phyloP scores from a whole-genome alignment of 1,284 basidiomycete species.

The Ceratobasidium papillatum region DNA sequence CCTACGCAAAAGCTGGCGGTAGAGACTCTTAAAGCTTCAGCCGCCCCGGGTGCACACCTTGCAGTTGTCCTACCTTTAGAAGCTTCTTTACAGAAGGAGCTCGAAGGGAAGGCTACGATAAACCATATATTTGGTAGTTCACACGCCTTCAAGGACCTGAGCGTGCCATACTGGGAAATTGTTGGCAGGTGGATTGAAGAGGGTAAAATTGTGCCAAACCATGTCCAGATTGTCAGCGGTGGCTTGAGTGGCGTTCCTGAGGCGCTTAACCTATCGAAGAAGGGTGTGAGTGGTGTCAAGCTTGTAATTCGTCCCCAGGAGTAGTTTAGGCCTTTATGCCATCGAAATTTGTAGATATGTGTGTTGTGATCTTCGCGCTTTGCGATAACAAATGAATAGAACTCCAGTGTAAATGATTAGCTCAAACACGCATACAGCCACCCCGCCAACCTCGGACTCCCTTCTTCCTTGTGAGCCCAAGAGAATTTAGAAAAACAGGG shows the following conservation, averaged over 20 bases:
- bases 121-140: not conserved
- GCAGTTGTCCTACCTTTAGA: not conserved
- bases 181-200: conserved; percentile 6
- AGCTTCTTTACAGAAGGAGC: conserved; percentile 1
- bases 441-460: not conserved
- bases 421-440: not conserved
- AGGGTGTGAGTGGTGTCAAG: conserved; percentile 42
- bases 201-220: conserved; percentile 14
- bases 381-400: too few relatives aligned
- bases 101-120: not conserved
- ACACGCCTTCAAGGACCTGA: conserved; percentile 3
- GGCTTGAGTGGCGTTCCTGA: conserved; percentile 18
- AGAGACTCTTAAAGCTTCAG: not conserved
- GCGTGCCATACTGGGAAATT: not conserved
- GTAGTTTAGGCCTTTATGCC: not conserved
- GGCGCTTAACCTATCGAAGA: conserved; percentile 20
- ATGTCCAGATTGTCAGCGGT: conserved; percentile 19
- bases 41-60: not conserved
- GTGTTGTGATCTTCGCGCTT: too few relatives aligned
- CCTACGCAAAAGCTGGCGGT: conserved; percentile 4
- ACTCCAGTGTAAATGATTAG: too few relatives aligned
- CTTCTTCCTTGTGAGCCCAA: too few relatives aligned
- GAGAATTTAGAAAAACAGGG: too few relatives aligned
- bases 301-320: conserved; percentile 34
- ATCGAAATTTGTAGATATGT: too few relatives aligned